These are phyloP conservation scores for Exsudoporus frostii DNA, from an alignment of 768 basidiomycete genomes.

Conservation along the genomic window DNA sequence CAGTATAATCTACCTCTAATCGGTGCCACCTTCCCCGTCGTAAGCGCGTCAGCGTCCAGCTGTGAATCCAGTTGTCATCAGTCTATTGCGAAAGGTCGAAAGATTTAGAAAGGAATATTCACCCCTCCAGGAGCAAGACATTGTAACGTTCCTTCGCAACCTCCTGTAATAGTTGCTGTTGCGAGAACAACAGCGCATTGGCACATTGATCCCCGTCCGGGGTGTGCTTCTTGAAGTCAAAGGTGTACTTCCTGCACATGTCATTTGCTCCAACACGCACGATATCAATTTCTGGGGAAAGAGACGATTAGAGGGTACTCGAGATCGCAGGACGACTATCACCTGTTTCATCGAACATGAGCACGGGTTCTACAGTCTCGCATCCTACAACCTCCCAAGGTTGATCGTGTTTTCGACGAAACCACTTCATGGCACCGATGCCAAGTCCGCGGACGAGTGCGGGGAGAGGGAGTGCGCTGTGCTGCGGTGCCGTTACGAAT, in stretches of 20 bases:
- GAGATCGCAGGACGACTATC: slow-evolving; percentile 34
- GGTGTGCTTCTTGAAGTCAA: slow-evolving; percentile 49
- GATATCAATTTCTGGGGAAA: slow-evolving; percentile 53
- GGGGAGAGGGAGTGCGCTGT: slow-evolving; percentile 8
- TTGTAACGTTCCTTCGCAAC: slow-evolving; percentile 57
- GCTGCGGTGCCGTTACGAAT: slow-evolving; percentile 21
- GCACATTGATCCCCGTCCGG: slow-evolving; percentile 46
- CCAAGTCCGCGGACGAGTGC: slow-evolving; percentile 17
- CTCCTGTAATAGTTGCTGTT: slow-evolving; percentile 59
- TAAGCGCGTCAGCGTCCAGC: slow-evolving; percentile 66
- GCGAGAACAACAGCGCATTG: slow-evolving; percentile 59
- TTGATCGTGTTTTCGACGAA: slow-evolving; percentile 50
- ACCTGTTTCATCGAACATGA: slow-evolving; percentile 58
- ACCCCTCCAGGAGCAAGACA: slow-evolving; percentile 67
- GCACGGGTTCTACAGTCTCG: slow-evolving; percentile 60
- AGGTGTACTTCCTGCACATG: slow-evolving; percentile 59
- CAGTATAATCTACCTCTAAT: slow-evolving; percentile 67
- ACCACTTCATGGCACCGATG: slow-evolving; percentile 32
- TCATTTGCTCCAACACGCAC: slow-evolving; percentile 50
- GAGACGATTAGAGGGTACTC: slow-evolving; percentile 4
- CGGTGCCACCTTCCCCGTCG: slow-evolving; percentile 62
- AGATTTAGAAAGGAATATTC: slow-evolving; percentile 8
- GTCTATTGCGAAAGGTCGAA: neutral
- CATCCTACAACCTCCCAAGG: slow-evolving; percentile 80
- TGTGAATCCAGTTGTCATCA: slow-evolving; percentile 25